Evolutionary conservation across 352 stramenopile genomes (phyloP), one percentile per base, ranked within the genome.

Genomic region (Phytopythium boreale): DNA sequence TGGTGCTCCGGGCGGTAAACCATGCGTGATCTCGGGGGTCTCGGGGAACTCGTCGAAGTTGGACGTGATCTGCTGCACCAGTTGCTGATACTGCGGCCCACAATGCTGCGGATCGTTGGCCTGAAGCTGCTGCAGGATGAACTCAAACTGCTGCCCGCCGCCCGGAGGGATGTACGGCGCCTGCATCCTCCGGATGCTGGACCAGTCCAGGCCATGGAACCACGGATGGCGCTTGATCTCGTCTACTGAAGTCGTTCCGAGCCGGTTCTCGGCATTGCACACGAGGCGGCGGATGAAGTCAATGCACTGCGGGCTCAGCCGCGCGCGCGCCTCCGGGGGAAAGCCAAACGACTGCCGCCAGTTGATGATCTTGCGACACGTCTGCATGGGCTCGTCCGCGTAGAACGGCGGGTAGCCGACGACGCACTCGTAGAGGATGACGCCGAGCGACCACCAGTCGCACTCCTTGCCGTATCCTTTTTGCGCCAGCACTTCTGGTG

Each of bases 371-470:
- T 99, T 99, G 29, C 96, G 84, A 74, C 97, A 99, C 11, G 97
- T 99, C 47, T 95, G 93, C 63, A 99, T 96, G 14, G 97, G 92
- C 65, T 98, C 89, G 68, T 99, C 97, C 4, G 97, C 96, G 77
- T 99, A 99, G 73, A 99, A 99, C 14, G 97, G 97, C 44, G 98
- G 98, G 79, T 99, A 99, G 17, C 98, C 98, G 15, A 99, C 94
- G 41, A 99, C 81, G 74, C 97, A 99, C 80, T 99, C 97, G 77
- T 99, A 99, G 83, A 99, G 96, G 68, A 99, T 99, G 19, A 99
- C 97, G 29, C 98, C 98, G 56, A 99, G 84, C 47, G 87, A 98
- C 97, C 98, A 99, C 97, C 97, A 99, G 87, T 99, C 98, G 56
- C 98, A 98, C 64, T 90, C 97, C 76, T 80, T 96, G 39, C 70